Evolutionary conservation across 2,329 filamentous ascomycete species (phyloP).

Genomic region (Sporothrix sp.): DNA sequence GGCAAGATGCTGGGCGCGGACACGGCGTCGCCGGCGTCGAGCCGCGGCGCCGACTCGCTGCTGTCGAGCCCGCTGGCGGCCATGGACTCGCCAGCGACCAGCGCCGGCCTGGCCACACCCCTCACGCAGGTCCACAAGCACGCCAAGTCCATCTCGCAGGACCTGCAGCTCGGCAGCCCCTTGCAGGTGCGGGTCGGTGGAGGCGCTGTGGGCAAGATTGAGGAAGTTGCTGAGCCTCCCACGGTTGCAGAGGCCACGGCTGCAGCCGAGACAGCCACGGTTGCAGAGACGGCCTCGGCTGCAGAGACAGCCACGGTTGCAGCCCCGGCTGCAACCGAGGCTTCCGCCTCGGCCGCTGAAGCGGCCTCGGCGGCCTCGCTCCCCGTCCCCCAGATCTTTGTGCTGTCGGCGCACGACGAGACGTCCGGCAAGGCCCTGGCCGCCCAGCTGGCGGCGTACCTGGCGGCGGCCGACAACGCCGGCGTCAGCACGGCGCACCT

Average conservation of each 20-base stretch:
- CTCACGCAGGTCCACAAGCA: background rate
- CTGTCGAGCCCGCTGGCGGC: background rate
- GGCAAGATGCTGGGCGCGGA: background rate
- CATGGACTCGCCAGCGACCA: background rate
- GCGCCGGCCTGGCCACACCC: background rate
- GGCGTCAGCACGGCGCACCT: background rate
- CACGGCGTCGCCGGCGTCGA: background rate
- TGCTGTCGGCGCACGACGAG: conserved; percentile 18
- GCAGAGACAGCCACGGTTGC: no score
- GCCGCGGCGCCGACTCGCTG: background rate
- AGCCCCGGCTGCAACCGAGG: no score
- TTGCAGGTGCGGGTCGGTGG: background rate
- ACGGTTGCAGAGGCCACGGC: no score
- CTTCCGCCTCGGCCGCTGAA: no score
- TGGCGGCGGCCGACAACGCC: background rate
- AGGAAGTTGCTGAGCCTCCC: no score
- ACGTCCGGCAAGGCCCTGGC: conserved; percentile 7
- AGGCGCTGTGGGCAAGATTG: no score
- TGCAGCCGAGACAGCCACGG: no score
- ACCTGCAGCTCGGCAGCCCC: background rate
- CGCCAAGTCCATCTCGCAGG: background rate
- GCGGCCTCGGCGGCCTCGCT: no score
- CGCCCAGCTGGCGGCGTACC: conserved; percentile 7
- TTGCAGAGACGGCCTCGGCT: no score
- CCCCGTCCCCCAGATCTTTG: conserved; percentile 27